Percentiles rank a stretch among this genome's conserved stretches.
Conservation (phyloP, 345 rosid genomes). For the Barbarea vulgaris region DNA sequence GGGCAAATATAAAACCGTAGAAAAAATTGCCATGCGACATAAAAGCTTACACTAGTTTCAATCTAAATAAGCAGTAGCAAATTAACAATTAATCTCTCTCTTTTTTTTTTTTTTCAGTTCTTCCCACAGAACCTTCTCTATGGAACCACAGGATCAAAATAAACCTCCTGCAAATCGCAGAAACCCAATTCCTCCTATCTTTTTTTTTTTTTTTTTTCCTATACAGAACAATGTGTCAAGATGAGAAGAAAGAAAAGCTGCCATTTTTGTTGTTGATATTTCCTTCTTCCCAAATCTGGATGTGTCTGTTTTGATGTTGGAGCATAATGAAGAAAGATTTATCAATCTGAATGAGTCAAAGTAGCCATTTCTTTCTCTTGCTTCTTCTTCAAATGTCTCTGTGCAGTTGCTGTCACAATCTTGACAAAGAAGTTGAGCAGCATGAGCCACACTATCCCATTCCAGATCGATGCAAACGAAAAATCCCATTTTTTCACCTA, state of each 20-base stretch:
- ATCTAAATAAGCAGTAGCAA: constrained; percentile 2
- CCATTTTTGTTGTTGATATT: not conserved
- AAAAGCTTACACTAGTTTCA: constrained; percentile 23
- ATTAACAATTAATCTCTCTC: constrained; percentile 18
- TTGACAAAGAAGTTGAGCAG: constrained; percentile 79
- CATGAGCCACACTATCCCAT: constrained; percentile 95
- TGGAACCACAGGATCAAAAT: constrained; percentile 36
- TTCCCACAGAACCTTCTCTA: constrained; percentile 22
- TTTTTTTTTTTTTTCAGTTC: not conserved
- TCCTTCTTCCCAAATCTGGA: constrained; percentile 24
- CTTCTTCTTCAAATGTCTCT: constrained; percentile 66
- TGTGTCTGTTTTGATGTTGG: constrained; percentile 24
- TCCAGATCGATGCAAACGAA: constrained; percentile 84
- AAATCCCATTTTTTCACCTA: constrained; percentile 86
- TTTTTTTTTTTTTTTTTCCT: not conserved
- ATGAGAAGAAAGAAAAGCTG: constrained; percentile 26
- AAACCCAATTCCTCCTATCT: constrained; percentile 24
- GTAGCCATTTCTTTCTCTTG: constrained; percentile 66
- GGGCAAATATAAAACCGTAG: not conserved
- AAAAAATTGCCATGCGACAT: not conserved
- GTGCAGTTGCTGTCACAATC: constrained; percentile 85
- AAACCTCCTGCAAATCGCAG: constrained; percentile 39
- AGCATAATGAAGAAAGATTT: constrained; percentile 1
- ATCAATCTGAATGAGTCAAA: constrained; percentile 48
- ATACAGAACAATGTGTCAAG: constrained; percentile 33